Percentiles rank a stretch among this genome's conserved stretches.
Evolutionary conservation across 352 stramenopile genomes (phyloP).

Genomic region (Achlya hypogyna): DNA sequence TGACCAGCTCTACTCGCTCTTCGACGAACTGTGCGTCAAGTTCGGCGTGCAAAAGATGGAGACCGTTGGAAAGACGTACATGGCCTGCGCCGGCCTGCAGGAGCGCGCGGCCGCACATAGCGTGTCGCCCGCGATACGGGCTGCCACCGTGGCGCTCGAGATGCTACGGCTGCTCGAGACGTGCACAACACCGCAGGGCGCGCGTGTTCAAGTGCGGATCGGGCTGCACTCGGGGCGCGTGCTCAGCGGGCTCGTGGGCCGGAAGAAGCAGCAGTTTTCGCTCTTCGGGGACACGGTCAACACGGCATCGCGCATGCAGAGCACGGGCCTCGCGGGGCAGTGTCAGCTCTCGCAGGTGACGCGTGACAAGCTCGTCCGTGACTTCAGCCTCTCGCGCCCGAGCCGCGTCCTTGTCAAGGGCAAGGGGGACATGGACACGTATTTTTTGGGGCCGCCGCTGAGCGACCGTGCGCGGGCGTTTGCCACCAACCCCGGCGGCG

Average conservation of each 20-base stretch:
- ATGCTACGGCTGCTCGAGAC: slow-evolving; percentile 62
- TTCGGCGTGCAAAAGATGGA: slow-evolving; percentile 90
- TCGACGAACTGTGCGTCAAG: slow-evolving; percentile 87
- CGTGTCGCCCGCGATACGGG: slow-evolving; percentile 40
- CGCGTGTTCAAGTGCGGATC: slow-evolving; percentile 82
- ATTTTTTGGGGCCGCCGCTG: slow-evolving; percentile 61
- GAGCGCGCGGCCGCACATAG: slow-evolving; percentile 19
- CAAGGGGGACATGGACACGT: slow-evolving; percentile 78
- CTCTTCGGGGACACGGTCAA: slow-evolving; percentile 92
- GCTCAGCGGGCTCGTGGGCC: slow-evolving; percentile 80
- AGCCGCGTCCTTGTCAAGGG: slow-evolving; percentile 78
- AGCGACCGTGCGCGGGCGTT: slow-evolving; percentile 46
- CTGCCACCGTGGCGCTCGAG: slow-evolving; percentile 63
- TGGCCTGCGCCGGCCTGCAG: slow-evolving; percentile 79
- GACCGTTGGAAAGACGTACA: slow-evolving; percentile 89
- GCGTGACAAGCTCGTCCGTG: slow-evolving; percentile 58
- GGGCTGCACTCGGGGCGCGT: slow-evolving; percentile 85
- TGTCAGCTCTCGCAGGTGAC: slow-evolving; percentile 78
- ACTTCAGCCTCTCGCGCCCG: slow-evolving; percentile 51
- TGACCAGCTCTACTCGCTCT: slow-evolving; percentile 85
- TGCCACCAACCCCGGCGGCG: slow-evolving; percentile 22
- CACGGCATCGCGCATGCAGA: slow-evolving; percentile 84
- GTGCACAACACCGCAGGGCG: slow-evolving; percentile 56
- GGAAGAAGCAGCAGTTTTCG: slow-evolving; percentile 89
- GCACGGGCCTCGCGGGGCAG: slow-evolving; percentile 56